phyloP scores from a whole-genome alignment of 306 rosid species.

The Sesbania bispinosa region DNA sequence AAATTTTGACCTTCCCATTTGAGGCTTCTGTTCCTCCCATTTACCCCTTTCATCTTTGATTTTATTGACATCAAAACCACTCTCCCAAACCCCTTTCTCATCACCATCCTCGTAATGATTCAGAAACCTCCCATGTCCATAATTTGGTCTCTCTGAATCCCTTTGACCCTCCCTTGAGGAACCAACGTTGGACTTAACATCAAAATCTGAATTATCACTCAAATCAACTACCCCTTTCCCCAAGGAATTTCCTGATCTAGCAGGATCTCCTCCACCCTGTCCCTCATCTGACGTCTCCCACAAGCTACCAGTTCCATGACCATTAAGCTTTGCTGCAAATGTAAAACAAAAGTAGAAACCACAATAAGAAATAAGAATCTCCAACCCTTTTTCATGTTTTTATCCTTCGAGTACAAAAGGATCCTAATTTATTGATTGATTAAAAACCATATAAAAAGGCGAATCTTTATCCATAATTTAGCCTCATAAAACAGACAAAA shows the following conservation, averaged over 20 bases:
- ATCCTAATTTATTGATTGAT: not conserved
- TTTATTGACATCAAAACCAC: conserved; percentile 25
- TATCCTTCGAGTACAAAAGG: not conserved
- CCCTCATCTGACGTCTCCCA: conserved; percentile 70
- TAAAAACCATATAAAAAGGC: not conserved
- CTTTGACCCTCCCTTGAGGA: conserved; percentile 39
- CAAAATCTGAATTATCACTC: conserved; percentile 54
- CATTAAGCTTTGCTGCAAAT: conserved; percentile 63
- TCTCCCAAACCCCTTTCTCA: conserved; percentile 38
- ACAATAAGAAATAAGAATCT: conserved; percentile 22
- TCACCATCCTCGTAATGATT: conserved; percentile 29
- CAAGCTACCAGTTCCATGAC: conserved; percentile 51
- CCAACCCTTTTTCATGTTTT: conserved; percentile 19
- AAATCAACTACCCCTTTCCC: conserved; percentile 46
- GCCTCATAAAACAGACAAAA: not conserved
- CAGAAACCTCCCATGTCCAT: conserved; percentile 31
- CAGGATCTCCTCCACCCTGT: conserved; percentile 41
- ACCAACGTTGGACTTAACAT: conserved; percentile 40
- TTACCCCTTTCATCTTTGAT: conserved; percentile 41
- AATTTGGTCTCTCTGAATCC: conserved; percentile 38
- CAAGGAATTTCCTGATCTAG: conserved; percentile 41
- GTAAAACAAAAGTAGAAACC: not conserved
- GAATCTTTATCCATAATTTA: not conserved
- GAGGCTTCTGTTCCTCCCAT: conserved; percentile 34
- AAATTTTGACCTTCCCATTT: conserved; percentile 35